Evolutionary conservation across 2,329 filamentous ascomycete species (phyloP).

Genomic region (Colletotrichum chrysophilum): DNA sequence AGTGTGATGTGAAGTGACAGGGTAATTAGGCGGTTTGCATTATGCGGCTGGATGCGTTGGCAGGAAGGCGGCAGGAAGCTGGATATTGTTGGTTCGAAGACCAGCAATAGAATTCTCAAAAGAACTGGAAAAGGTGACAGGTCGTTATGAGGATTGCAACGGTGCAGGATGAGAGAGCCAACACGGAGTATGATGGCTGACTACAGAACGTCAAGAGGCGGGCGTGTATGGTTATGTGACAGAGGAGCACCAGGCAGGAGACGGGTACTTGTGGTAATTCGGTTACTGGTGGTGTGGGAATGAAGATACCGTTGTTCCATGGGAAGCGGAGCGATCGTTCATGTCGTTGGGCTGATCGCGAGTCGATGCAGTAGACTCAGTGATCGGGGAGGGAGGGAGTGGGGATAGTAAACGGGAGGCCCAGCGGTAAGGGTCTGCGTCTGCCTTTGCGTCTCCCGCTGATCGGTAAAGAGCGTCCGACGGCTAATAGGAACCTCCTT

Average conservation of each 20-base stretch:
- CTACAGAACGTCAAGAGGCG: neutral
- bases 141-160: neutral
- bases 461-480: neutral
- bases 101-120: neutral
- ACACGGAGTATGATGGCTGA: neutral
- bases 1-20: neutral
- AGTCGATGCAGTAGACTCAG: slow-evolving; percentile 1
- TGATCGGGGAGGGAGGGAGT: slow-evolving; percentile 17
- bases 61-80: neutral
- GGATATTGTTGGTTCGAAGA: neutral
- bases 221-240: fast-evolving
- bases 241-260: neutral
- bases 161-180: neutral
- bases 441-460: neutral
- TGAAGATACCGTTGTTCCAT: slow-evolving; percentile 1
- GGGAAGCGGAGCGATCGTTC: slow-evolving; percentile 9
- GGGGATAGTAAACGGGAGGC: neutral
- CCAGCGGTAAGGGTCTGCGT: neutral
- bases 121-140: neutral
- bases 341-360: slow-evolving; percentile 19
- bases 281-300: neutral
- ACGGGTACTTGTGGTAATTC: neutral
- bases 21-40: slow-evolving; percentile 12
- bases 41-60: neutral
- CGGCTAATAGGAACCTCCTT: neutral